These are phyloP conservation scores for Ormosia emarginata DNA, from an alignment of 306 rosid genomes.

Conservation along the genomic window DNA sequence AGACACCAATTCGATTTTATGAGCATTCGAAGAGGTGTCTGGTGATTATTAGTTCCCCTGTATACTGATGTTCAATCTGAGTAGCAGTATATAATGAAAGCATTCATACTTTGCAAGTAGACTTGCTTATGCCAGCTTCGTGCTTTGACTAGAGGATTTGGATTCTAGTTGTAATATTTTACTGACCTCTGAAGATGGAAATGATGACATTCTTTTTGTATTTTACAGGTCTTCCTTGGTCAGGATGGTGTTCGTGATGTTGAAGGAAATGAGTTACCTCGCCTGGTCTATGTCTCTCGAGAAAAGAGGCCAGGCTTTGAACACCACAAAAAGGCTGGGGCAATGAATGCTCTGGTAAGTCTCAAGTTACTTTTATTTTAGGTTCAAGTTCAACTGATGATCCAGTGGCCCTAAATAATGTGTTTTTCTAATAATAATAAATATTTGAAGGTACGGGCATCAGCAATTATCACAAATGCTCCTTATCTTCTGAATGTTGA, in stretches of 20 bases:
- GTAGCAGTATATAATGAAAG: not conserved
- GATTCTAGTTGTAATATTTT: not conserved
- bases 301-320: conserved; percentile 98
- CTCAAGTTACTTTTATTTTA: not conserved
- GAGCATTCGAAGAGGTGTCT: not conserved
- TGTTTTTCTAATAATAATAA: conserved; percentile 12
- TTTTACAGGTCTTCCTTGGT: conserved; percentile 79
- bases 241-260: conserved; percentile 76
- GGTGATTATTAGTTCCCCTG: not conserved
- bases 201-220: not conserved
- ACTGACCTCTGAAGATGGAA: not conserved
- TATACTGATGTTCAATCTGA: not conserved
- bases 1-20: not conserved
- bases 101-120: not conserved
- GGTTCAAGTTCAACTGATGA: not conserved
- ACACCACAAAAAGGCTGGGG: conserved; percentile 97
- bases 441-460: conserved; percentile 68
- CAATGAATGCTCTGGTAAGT: conserved; percentile 91
- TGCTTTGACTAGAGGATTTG: not conserved
- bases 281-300: conserved; percentile 84
- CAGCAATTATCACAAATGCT: conserved; percentile 83
- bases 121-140: not conserved
- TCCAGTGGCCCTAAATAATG: not conserved
- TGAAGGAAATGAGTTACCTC: conserved; percentile 90
- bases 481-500: conserved; percentile 90